Conservation (phyloP, 2,329 filamentous ascomycete species). For the Botrytis tulipae region DNA sequence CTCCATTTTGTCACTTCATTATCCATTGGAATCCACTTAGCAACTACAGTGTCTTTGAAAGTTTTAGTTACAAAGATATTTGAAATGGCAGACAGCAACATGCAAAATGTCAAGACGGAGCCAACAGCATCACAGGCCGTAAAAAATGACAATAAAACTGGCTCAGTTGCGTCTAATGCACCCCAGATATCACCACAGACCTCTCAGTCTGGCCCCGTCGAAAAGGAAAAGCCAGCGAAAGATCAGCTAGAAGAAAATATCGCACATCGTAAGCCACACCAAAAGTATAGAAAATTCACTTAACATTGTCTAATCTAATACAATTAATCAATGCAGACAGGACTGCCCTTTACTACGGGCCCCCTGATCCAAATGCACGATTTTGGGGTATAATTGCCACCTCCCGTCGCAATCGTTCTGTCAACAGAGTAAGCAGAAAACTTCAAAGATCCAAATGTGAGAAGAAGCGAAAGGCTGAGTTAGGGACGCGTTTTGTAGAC, state of each 20-base stretch:
- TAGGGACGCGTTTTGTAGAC: rapidly evolving
- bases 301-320: background rate
- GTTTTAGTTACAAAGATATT: background rate
- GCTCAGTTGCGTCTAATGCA: no score
- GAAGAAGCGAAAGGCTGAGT: background rate
- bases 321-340: background rate
- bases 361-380: background rate
- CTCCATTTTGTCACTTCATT: no score
- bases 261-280: no score
- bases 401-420: background rate
- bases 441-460: background rate
- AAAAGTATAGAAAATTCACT: rapidly evolving
- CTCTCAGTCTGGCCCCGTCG: no score
- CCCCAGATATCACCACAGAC: background rate
- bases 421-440: background rate
- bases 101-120: no score
- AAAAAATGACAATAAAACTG: no score
- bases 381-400: background rate
- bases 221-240: background rate
- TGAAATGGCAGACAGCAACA: background rate
- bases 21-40: no score
- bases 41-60: background rate
- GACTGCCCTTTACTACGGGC: background rate
- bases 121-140: no score
- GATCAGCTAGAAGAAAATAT: background rate